Conservation (phyloP, 163 green algal genomes). For the Scenedesmus sp. region DNA sequence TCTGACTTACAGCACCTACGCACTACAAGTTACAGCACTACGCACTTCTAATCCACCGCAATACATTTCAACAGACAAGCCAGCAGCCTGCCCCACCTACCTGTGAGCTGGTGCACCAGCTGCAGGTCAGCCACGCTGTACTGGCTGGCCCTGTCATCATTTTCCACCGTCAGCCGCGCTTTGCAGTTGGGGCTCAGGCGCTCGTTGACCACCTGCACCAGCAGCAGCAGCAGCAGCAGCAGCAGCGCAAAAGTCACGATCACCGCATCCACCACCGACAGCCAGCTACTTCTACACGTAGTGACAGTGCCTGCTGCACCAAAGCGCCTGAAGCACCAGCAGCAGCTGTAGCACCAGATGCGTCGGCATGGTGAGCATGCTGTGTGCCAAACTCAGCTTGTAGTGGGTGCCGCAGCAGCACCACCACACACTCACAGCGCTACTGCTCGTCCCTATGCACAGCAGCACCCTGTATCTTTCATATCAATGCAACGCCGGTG, state of each 20-base stretch:
- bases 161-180: slow-evolving; percentile 75
- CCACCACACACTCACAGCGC: too few species aligned
- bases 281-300: too few species aligned
- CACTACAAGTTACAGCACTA: not conserved
- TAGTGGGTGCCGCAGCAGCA: too few species aligned
- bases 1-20: too few species aligned
- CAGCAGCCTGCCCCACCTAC: not conserved
- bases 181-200: slow-evolving; percentile 60
- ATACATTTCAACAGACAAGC: not conserved
- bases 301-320: too few species aligned
- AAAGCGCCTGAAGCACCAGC: not conserved
- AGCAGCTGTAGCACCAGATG: not conserved
- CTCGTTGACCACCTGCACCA: slow-evolving; percentile 56
- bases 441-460: too few species aligned
- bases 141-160: slow-evolving; percentile 73
- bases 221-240: slow-evolving; percentile 25
- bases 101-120: slow-evolving; percentile 57
- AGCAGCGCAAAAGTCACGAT: not conserved
- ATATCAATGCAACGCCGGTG: too few species aligned
- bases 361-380: too few species aligned
- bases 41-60: too few species aligned
- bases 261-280: not conserved
- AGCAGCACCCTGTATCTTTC: too few species aligned
- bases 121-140: slow-evolving; percentile 76
- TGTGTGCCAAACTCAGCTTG: too few species aligned